Base-by-base conservation (phyloP, 345 rosid species). In the Citrus inodora region DNA sequence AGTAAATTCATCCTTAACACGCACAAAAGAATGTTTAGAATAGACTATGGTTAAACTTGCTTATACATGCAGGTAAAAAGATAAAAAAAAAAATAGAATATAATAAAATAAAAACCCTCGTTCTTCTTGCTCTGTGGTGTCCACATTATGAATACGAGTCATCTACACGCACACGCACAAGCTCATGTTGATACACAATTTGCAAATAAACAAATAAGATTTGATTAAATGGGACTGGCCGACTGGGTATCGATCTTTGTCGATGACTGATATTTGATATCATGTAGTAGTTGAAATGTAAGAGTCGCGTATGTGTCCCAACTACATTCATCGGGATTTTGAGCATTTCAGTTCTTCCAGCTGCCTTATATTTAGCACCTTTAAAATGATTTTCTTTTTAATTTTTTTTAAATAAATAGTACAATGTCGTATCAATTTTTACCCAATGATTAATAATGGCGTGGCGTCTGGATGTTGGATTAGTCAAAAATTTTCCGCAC, bases 271-370 rank as follows among this genome's bases (percentile, higher is more conserved):
- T 2, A 53, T 53, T 53, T 53, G 0, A 48, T 28, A 67, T 73
- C 63, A 62, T 25, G 38, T 21, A 62, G 79, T 37, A 2, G 81
- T 78, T 82, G 84, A 74, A 69, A 51, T 56, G 79, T 82, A 37
- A 53, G 66, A 55, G 40, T 74, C 84, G 74, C 8, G 30, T 22
- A 78, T 2, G 22, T 22, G 33, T 63, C 46, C 46, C 70, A 71
- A 69, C 79, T 70, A 6, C 3, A 63, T 28, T 3, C 51, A 11
- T 13, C 17, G 5, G 51, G 51, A 9, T 1, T 53, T 1, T 53
- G 2, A 53, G 8, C 58, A 53, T 53, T 17, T 19, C 19, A 16
- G 22, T n/a, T n/a, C 22, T 53, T 53, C 58, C 22, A 6, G 58
- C 22, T 53, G 58, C 58, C 58, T 17, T 53, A 53, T 17, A 46